Conservation (phyloP, 352 stramenopile species). For the Phytophthora pluvialis region DNA sequence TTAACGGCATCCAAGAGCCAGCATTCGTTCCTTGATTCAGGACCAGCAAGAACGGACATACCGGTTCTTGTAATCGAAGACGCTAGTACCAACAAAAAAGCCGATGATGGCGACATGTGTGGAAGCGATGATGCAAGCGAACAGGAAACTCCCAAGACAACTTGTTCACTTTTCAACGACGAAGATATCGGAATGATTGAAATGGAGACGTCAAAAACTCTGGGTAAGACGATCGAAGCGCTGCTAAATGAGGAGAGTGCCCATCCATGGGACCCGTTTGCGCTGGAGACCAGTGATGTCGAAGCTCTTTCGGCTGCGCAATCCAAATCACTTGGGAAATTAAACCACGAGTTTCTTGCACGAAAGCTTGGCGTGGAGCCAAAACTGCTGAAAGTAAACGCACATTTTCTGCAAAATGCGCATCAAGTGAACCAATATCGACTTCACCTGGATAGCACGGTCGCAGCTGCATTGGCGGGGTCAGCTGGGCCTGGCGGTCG, state of each 20-base stretch:
- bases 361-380: conserved; percentile 45
- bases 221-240: conserved; percentile 45
- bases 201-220: conserved; percentile 12
- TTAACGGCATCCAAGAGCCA: conserved; percentile 37
- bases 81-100: not conserved
- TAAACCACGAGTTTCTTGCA: conserved; percentile 36
- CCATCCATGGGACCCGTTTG: conserved; percentile 34
- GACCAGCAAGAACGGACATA: conserved; percentile 23
- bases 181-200: not conserved
- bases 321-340: not conserved
- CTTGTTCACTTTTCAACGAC: not conserved
- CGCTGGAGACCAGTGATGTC: conserved; percentile 26
- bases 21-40: conserved; percentile 27
- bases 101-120: not conserved
- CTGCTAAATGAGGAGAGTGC: conserved; percentile 32
- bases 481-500: conserved; percentile 33
- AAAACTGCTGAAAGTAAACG: conserved; percentile 43
- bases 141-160: not conserved
- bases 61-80: conserved; percentile 32
- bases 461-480: conserved; percentile 23
- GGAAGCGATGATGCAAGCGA: not conserved
- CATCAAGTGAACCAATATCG: conserved; percentile 57
- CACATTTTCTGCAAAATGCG: conserved; percentile 44
- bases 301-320: conserved; percentile 17
- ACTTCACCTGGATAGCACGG: conserved; percentile 31